A percentile compares a stretch with the other conserved stretches of the same genome.
These are phyloP conservation scores for Trapa bicornis DNA, from an alignment of 345 rosid species.

Conservation along the genomic window DNA sequence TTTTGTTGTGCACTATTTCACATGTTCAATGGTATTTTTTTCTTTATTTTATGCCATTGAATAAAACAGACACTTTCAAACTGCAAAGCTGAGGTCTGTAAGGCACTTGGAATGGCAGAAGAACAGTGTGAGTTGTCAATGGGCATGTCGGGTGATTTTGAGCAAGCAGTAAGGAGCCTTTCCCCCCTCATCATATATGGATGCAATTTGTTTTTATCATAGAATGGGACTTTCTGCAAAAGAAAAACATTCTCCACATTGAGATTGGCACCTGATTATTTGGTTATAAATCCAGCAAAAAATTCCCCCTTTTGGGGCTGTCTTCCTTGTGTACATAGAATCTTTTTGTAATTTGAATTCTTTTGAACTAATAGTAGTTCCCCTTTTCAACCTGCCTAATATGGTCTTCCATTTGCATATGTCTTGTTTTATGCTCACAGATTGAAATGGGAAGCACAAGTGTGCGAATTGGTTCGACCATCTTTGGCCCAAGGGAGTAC, in stretches of 20 bases:
- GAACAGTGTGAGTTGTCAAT: conserved; percentile 75
- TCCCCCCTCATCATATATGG: neutral
- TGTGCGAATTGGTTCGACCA: conserved; percentile 86
- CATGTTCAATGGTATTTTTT: neutral
- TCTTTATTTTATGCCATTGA: neutral
- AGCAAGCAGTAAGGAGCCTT: conserved; percentile 50
- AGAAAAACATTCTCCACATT: neutral
- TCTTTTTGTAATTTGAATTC: neutral
- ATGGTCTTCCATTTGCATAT: neutral
- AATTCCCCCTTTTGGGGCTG: neutral
- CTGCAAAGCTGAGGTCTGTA: conserved; percentile 69
- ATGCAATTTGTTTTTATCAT: neutral
- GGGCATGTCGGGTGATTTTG: conserved; percentile 96
- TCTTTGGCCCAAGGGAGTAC: conserved; percentile 81
- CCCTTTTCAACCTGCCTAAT: neutral
- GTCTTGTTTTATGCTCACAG: conserved; percentile 28
- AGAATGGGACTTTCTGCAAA: neutral
- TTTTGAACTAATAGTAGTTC: neutral
- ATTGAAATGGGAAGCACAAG: conserved; percentile 86
- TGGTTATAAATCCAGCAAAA: neutral
- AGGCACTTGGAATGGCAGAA: conserved; percentile 62
- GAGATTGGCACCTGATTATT: neutral
- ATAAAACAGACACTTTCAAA: conserved; percentile 42
- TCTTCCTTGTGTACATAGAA: neutral
- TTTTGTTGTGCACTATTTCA: neutral